phyloP scores from a whole-genome alignment of 202 grass and related monocot genomes.

The Alloteropsis angusta region DNA sequence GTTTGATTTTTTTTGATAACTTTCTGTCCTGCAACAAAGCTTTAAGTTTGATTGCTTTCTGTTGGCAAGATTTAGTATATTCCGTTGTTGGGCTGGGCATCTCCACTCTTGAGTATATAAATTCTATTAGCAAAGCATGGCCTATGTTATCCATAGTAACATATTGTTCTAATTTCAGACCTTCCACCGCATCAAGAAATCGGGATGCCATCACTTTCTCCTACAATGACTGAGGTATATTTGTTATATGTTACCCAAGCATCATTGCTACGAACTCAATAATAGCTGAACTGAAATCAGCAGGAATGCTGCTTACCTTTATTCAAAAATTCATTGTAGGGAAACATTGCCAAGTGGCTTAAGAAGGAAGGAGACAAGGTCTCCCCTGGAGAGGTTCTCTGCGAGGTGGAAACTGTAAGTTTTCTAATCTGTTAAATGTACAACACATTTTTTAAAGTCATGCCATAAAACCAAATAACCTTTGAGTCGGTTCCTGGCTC shows the following conservation, averaged over 20 bases:
- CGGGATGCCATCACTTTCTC: constrained; percentile 95
- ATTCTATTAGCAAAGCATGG: neutral
- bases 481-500: constrained; percentile 6
- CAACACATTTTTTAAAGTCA: neutral
- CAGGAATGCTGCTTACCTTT: neutral
- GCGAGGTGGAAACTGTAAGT: constrained; percentile 93
- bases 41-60: neutral
- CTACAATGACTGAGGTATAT: constrained; percentile 95
- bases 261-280: neutral
- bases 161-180: constrained; percentile 40
- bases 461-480: neutral
- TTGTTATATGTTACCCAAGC: constrained; percentile 21
- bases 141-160: constrained; percentile 2
- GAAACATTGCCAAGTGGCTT: constrained; percentile 91
- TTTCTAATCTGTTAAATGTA: neutral
- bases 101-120: neutral
- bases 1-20: neutral
- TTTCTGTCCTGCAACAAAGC: neutral
- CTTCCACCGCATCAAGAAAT: constrained; percentile 71
- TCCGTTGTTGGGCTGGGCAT: neutral
- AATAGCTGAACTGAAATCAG: neutral
- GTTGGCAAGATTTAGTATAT: neutral
- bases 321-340: constrained; percentile 30
- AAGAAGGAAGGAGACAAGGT: constrained; percentile 99
- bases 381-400: constrained; percentile 83